Conservation (phyloP, 2,329 filamentous ascomycete species). For the Trematosphaeria pertusa region DNA sequence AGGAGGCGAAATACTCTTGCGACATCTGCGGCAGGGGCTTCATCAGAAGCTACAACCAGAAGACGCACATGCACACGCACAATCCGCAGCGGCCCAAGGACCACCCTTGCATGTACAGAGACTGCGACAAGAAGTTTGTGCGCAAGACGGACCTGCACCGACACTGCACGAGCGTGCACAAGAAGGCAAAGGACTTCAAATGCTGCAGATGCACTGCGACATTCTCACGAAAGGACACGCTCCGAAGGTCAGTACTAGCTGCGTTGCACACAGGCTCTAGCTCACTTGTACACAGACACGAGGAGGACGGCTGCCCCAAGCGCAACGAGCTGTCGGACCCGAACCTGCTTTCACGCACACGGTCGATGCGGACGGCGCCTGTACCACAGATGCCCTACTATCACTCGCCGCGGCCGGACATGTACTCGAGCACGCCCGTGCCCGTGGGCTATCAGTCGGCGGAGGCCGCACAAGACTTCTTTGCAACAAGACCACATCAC, state of each 20-base stretch:
- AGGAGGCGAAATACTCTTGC: conserved; percentile 76
- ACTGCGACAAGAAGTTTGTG: conserved; percentile 78
- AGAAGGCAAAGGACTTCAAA: conserved; percentile 72
- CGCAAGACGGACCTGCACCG: conserved; percentile 78
- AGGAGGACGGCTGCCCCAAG: conserved; percentile 77
- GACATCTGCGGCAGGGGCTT: conserved; percentile 79
- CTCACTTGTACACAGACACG: conserved; percentile 64
- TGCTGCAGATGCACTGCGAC: conserved; percentile 74
- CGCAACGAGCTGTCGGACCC: conserved; percentile 46
- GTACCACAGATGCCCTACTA: conserved; percentile 17
- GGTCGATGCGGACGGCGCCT: conserved; percentile 20
- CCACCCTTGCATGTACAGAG: conserved; percentile 69
- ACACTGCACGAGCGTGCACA: conserved; percentile 69
- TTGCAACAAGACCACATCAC: conserved; percentile 1
- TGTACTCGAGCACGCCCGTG: conserved; percentile 15
- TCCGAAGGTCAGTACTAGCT: conserved; percentile 70
- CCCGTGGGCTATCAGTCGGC: conserved; percentile 5
- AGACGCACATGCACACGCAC: conserved; percentile 85
- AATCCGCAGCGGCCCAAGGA: conserved; percentile 75
- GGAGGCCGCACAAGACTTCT: conserved; percentile 2
- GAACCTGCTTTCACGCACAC: conserved; percentile 19
- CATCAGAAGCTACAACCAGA: conserved; percentile 84
- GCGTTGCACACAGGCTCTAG: background rate
- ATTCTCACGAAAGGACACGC: conserved; percentile 82
- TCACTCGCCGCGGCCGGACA: conserved; percentile 21